Evolutionary conservation across 495 filamentous ascomycete species (phyloP).

Genomic region (Hypomontagnella monticulosa): DNA sequence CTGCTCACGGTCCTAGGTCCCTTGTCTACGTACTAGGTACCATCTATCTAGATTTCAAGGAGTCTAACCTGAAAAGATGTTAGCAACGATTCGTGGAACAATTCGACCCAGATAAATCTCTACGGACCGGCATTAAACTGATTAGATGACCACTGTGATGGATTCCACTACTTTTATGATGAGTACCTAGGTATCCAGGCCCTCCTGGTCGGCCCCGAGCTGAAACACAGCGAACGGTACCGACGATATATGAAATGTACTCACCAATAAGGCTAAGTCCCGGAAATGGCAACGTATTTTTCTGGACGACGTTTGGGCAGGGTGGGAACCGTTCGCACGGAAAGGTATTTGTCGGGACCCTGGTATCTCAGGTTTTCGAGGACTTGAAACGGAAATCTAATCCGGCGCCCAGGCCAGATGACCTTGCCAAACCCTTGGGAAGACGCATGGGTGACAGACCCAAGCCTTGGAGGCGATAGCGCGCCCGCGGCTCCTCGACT

Average conservation of each 20-base stretch:
- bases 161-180: conserved; percentile 13
- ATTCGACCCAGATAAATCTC: conserved; percentile 30
- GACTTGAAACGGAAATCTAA: conserved; percentile 43
- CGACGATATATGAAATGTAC: conserved; percentile 21
- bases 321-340: conserved; percentile 39
- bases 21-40: conserved; percentile 27
- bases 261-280: conserved; percentile 24
- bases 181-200: conserved; percentile 23
- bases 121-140: conserved; percentile 27
- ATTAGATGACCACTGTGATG: too few species aligned
- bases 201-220: conserved; percentile 20
- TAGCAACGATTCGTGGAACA: conserved; percentile 22
- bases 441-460: conserved; percentile 32
- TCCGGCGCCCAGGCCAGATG: conserved; percentile 41
- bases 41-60: conserved; percentile 38
- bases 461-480: conserved; percentile 43
- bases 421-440: conserved; percentile 38
- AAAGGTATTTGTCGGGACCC: conserved; percentile 29
- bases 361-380: conserved; percentile 34
- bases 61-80: conserved; percentile 13
- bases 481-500: conserved; percentile 40
- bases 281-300: conserved; percentile 30
- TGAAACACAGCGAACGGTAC: conserved; percentile 27
- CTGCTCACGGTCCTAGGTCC: conserved; percentile 31
- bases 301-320: conserved; percentile 27